Evolutionary conservation across 1,284 basidiomycete genomes (phyloP), one percentile per base, ranked within the genome.

Genomic region (Tremellales sp.): DNA sequence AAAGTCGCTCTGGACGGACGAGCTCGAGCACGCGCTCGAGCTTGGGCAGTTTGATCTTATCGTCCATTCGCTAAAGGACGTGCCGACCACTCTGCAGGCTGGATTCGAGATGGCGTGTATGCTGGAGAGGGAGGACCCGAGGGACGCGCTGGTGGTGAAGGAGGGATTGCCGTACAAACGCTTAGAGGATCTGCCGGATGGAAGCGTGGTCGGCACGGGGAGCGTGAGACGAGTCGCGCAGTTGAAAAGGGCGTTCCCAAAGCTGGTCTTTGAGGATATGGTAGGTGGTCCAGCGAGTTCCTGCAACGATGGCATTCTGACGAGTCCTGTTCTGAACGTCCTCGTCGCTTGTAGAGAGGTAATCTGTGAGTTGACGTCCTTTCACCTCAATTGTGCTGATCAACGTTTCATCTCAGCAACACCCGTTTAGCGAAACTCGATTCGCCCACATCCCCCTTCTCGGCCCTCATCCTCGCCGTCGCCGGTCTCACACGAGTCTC

Each of bases 361-460:
- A 63, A 63, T 42, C 44, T 61, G 51, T 53, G 41, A 50, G 57
- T 43, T 18, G 14, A 12, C 13, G 19, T 14, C 33, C n/a, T n/a
- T n/a, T n/a, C n/a, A n/a, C n/a, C n/a, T n/a, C n/a, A n/a, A n/a
- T n/a, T 22, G 28, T 24, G 39, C 35, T 45, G 31, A 18, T 27
- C 18, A 33, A 13, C 43, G 35, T 43, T 26, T 34, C 60, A 91
- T 86, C 56, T 83, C 41, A 60, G 62, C 3, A 69, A 87, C 67
- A 97, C 94, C 10, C 88, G 95, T 27, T 73, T 97, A 13, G 78
- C 80, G 41, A 99, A 98, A 74, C 82, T 99, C 38, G 95, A 99
- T 70, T 84, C 83, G 3, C 80, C 84, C 8, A 78, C 81, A 43
- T 83, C 86, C n/a, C 85, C 84, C 16, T 97, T 86, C 71, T 79